Base-by-base conservation (phyloP, 2,329 filamentous ascomycete species). In the Purpureocillium lavendulum region DNA sequence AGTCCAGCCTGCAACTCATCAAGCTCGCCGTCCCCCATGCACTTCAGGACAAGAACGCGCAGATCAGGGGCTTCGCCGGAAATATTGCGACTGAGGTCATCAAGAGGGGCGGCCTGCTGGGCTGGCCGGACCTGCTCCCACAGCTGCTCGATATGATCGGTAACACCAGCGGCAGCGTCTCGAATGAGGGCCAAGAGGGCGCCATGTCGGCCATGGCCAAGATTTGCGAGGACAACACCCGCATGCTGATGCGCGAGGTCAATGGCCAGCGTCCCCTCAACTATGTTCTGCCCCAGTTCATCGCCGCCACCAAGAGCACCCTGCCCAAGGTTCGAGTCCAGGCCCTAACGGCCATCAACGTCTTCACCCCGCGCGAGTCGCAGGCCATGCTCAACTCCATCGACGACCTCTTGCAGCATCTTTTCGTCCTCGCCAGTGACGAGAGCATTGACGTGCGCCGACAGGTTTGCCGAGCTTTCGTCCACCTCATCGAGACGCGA, bases 151-250 rank as follows among this genome's bases (percentile, higher is more conserved):
- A 78, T 40, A 73, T 94, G 61, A 77, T 94, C 45, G 75, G 77
- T 48, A 94, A 94, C 60, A 66, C 79, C 40, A 70, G 68, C 34
- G 82, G 84, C 31, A 78, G 82, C 46, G 69, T 80, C 16, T 69
- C 86, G 7, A 66, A 74, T 33, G 76, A 86, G 55, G 81, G 83
- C 11, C 88, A 96, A 57, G 90, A 98, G 60, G 89, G 89, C 45
- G 89, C 87, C 50, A 95, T 97, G 84, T 80, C 85, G 36, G 89
- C 92, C 35, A 71, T 98, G 61, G 71, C 84, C 59, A 97, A 97
- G 70, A 89, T 98, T 45, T 98, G 92, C 64, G 92, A 98, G 64
- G 92, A 98, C 65, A 96, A 94, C 65, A 82, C 79, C 55, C 87
- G 84, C 57, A 73, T 87, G 43, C 70, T 98, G 39, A 87, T 94